Percentiles rank a stretch among this genome's conserved stretches.
Evolutionary conservation across 208 protist genomes (phyloP).

Genomic region (Endotrypanum monterogeii): DNA sequence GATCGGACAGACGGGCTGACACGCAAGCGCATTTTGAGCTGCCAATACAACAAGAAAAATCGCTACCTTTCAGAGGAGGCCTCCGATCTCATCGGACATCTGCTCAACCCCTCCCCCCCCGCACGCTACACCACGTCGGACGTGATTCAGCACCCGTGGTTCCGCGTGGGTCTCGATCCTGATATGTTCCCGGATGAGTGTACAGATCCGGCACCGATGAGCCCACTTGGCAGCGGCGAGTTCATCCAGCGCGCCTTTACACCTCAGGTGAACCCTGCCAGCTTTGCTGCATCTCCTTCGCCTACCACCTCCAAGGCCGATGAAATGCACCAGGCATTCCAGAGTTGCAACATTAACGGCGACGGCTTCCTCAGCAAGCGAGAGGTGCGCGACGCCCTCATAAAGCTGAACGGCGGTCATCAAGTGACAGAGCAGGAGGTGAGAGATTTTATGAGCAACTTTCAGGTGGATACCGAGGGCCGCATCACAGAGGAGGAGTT

Average conservation of each 20-base stretch:
- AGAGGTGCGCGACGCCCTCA: conserved; percentile 88
- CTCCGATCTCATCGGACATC: conserved; percentile 74
- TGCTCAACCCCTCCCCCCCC: conserved; percentile 67
- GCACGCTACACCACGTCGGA: conserved; percentile 73
- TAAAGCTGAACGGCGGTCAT: conserved; percentile 80
- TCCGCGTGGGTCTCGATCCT: conserved; percentile 72
- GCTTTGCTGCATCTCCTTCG: conserved; percentile 28
- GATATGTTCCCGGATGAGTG: conserved; percentile 62
- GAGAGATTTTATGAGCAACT: conserved; percentile 79
- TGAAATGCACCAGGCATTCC: conserved; percentile 78
- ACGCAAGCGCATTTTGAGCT: conserved; percentile 82
- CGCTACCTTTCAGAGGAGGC: conserved; percentile 69
- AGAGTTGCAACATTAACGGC: conserved; percentile 74
- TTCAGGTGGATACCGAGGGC: conserved; percentile 68
- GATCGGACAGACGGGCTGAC: conserved; percentile 83
- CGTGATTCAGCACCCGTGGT: conserved; percentile 83
- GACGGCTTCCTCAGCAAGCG: conserved; percentile 76
- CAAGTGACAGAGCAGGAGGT: conserved; percentile 75
- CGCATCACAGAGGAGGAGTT: conserved; percentile 90
- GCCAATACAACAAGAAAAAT: conserved; percentile 85
- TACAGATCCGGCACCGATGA: conserved; percentile 30
- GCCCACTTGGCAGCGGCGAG: conserved; percentile 39
- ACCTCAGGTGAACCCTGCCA: conserved; percentile 34
- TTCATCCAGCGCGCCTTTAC: conserved; percentile 73
- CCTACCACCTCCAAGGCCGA: conserved; percentile 41